Conservation (phyloP, 1,284 basidiomycete species). For the Apiotrichum gamsii region DNA sequence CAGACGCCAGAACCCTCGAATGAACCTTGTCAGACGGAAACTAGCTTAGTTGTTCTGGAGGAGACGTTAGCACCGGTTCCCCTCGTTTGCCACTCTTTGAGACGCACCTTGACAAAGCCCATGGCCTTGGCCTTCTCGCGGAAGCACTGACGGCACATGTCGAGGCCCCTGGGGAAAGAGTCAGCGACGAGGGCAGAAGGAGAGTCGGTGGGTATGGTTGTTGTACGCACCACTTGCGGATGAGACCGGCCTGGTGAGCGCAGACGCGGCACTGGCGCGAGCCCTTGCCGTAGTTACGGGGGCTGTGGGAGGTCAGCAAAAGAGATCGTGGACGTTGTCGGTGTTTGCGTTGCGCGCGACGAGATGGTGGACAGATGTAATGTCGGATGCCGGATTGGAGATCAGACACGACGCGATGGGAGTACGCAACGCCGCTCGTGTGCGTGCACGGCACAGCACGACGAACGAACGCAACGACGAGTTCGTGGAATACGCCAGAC, state of each 20-base stretch:
- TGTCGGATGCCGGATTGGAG: no score
- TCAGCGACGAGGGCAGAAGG: no score
- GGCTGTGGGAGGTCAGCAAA: conserved; percentile 47
- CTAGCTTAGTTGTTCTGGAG: conserved; percentile 35
- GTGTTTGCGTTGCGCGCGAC: not conserved
- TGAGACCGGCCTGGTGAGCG: conserved; percentile 91
- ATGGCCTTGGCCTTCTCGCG: conserved; percentile 86
- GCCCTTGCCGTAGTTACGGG: conserved; percentile 91
- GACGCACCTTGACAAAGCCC: conserved; percentile 82
- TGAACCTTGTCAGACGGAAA: conserved; percentile 9
- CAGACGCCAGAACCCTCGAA: conserved; percentile 13
- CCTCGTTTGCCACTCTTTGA: no score
- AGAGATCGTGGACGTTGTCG: not conserved
- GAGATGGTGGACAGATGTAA: no score
- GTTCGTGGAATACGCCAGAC: no score
- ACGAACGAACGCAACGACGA: no score
- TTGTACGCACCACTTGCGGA: conserved; percentile 50
- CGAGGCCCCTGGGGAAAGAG: conserved; percentile 68
- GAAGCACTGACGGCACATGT: conserved; percentile 97
- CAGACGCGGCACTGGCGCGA: conserved; percentile 93
- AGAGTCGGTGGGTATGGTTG: no score
- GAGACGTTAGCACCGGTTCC: conserved; percentile 5
- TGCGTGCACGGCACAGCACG: no score
- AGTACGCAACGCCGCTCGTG: no score
- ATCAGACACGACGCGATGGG: no score